Conservation (phyloP, 306 rosid species). For the Mimosa pudica region DNA sequence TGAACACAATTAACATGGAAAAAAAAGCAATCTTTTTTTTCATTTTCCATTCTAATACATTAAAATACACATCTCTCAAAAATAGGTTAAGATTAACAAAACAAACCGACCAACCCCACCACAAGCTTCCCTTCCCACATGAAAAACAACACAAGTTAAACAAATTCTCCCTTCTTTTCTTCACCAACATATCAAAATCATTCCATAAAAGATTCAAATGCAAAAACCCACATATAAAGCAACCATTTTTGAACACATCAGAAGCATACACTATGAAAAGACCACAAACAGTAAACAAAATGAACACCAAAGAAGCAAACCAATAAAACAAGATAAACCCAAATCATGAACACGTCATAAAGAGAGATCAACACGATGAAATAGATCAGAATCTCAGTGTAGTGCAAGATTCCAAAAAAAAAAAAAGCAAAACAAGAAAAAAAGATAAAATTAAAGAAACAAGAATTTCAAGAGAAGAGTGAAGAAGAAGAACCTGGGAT, state of each 20-base stretch:
- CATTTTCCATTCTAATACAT: slow-evolving; percentile 19
- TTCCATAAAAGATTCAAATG: not conserved
- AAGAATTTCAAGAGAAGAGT: not conserved
- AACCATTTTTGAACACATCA: slow-evolving; percentile 2
- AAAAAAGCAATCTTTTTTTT: not conserved
- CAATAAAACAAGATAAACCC: not conserved
- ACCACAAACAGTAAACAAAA: slow-evolving; percentile 1
- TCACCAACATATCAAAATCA: slow-evolving; percentile 1
- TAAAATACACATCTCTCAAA: not conserved
- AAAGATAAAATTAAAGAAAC: not conserved
- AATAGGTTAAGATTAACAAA: not conserved
- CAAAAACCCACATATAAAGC: not conserved
- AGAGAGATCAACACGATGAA: slow-evolving; percentile 14
- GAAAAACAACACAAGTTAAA: not conserved
- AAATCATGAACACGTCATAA: slow-evolving; percentile 21
- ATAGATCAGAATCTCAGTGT: slow-evolving; percentile 51
- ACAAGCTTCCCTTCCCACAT: not conserved
- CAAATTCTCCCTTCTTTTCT: not conserved
- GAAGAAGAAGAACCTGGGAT: slow-evolving; percentile 30
- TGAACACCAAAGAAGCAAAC: slow-evolving; percentile 21
- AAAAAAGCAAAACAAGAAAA: not conserved
- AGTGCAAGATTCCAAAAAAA: slow-evolving; percentile 31
- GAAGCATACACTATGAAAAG: not conserved
- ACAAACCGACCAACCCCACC: slow-evolving; percentile 23
- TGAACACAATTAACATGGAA: not conserved